Evolutionary conservation across 2,329 filamentous ascomycete genomes (phyloP), one percentile per base, ranked within the genome.

Genomic region (Lojkania enalia): DNA sequence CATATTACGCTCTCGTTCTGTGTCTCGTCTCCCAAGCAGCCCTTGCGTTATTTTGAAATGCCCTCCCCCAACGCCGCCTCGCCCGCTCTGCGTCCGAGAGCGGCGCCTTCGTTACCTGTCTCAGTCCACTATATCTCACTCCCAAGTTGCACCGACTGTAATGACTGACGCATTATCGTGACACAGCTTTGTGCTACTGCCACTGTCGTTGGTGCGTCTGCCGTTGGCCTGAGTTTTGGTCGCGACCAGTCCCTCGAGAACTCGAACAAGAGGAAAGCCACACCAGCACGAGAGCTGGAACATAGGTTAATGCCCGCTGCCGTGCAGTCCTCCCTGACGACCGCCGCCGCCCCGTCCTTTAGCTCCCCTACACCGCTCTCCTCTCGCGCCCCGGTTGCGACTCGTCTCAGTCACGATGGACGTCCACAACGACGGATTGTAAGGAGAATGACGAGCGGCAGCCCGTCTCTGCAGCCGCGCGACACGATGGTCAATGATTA

Each of bases 111-210:
- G 25, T 43, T 54, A 51, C 60, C 53, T 55, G 51, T 58, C 57
- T 56, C 49, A 51, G 56, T 46, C 51, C 46, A 48, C 49, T 42
- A 54, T 54, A 47, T 48, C 51, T 55, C 54, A 32, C 41, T 39
- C 53, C 47, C 21, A 37, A 46, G 60, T 64, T 47, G 49, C 51
- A 63, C 58, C 49, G 51, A 47, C 44, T 49, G 55, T 57, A 51
- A 59, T 66, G 55, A 66, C 67, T 70, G 64, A 70, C 66, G 55
- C 58, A 61, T 55, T 54, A 35, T 57, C 52, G 60, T 64, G 52
- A 61, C 55, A 66, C 65, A 84, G 81, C 76, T 85, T 59, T 83
- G 79, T 79, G 82, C 82, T 61, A 72, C 81, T 66, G 80, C 80
- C 73, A 82, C 80, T 59, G 64, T 69, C 62, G 73, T 83, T 70